Percentiles rank a stretch among this genome's conserved stretches.
Evolutionary conservation across 148 eudicot species (phyloP).

Genomic region (Cornus suecica): DNA sequence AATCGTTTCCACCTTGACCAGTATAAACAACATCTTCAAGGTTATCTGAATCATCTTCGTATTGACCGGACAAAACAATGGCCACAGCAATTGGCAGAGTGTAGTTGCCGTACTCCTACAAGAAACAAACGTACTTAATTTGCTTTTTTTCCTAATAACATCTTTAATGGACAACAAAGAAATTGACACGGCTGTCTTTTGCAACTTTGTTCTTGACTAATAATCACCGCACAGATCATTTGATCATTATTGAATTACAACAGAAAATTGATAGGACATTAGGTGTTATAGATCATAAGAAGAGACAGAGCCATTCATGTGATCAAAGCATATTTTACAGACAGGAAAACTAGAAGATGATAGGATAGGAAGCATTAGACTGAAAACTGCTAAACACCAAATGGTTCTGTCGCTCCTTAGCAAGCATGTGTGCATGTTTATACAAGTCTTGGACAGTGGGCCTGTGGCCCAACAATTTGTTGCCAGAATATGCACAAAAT

Average conservation of each 20-base stretch:
- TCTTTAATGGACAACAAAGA: too few species aligned
- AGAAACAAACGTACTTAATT: constrained; percentile 9
- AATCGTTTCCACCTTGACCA: constrained; percentile 70
- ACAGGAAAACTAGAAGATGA: too few species aligned
- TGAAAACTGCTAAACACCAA: too few species aligned
- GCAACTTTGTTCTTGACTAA: background rate
- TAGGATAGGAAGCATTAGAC: too few species aligned
- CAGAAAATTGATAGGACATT: too few species aligned
- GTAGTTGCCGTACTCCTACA: constrained; percentile 27
- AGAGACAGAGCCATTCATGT: background rate
- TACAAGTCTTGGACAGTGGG: too few species aligned
- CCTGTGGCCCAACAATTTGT: too few species aligned
- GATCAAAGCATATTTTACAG: background rate
- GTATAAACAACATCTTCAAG: constrained; percentile 62
- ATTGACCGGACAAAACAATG: constrained; percentile 75
- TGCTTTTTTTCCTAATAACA: background rate
- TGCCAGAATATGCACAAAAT: too few species aligned
- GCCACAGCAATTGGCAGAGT: constrained; percentile 56
- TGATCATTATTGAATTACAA: background rate
- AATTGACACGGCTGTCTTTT: background rate
- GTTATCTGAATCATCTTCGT: constrained; percentile 71
- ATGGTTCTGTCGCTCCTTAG: too few species aligned
- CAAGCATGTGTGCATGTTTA: too few species aligned
- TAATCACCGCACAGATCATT: background rate
- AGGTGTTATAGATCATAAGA: background rate